A percentile compares a stretch with the other conserved stretches of the same genome.
Conservation (phyloP, 2,329 filamentous ascomycete species). For the Cladosporium halotolerans region DNA sequence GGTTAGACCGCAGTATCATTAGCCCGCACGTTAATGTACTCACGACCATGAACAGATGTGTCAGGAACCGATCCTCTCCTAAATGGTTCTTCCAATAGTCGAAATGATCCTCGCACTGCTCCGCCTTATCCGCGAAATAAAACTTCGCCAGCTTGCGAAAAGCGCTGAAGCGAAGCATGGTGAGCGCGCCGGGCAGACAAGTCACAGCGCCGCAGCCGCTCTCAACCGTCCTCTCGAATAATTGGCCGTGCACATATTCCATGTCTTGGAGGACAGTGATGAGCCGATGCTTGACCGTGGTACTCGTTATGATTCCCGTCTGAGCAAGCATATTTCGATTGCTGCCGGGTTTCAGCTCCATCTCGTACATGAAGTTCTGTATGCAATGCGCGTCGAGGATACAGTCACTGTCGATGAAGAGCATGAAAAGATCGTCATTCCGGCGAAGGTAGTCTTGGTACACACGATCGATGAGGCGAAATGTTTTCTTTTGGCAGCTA, state of each 20-base stretch:
- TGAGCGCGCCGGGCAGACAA: slow-evolving; percentile 89
- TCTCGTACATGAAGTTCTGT: slow-evolving; percentile 97
- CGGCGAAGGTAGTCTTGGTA: slow-evolving; percentile 79
- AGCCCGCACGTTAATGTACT: not conserved
- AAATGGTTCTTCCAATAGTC: slow-evolving; percentile 94
- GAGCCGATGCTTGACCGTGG: slow-evolving; percentile 78
- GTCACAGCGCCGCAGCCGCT: slow-evolving; percentile 91
- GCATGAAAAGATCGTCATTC: slow-evolving; percentile 87
- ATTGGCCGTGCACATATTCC: slow-evolving; percentile 95
- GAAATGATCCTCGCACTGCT: slow-evolving; percentile 91
- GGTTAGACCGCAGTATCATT: no score
- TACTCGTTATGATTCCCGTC: slow-evolving; percentile 95
- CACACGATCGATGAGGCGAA: slow-evolving; percentile 86
- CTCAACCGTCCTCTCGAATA: slow-evolving; percentile 93
- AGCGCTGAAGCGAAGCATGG: slow-evolving; percentile 90
- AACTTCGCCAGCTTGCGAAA: slow-evolving; percentile 97
- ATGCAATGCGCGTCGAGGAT: slow-evolving; percentile 86
- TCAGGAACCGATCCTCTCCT: slow-evolving; percentile 93
- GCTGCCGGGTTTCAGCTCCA: slow-evolving; percentile 93
- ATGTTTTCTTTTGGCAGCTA: slow-evolving; percentile 88
- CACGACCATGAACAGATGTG: slow-evolving; percentile 97
- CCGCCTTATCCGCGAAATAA: slow-evolving; percentile 95
- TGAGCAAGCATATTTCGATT: slow-evolving; percentile 91
- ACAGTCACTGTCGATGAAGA: slow-evolving; percentile 97
- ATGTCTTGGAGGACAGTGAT: slow-evolving; percentile 94